Conservation (phyloP, 106 monocot species). For the Vanilla planifolia region DNA sequence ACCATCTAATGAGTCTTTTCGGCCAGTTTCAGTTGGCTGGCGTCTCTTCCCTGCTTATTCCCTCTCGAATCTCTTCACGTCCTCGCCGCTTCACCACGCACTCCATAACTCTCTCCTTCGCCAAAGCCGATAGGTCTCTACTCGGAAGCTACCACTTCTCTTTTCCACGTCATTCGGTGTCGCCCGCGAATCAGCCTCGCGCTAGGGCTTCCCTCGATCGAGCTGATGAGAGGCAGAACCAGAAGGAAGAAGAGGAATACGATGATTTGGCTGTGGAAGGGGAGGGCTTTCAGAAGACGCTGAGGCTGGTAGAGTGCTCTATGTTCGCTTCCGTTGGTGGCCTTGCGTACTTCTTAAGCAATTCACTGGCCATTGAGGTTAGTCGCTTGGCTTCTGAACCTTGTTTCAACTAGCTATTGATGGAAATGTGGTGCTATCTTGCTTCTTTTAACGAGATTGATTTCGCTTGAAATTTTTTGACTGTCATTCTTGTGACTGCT, state of each 20-base stretch:
- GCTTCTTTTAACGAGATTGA: no score
- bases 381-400: neutral
- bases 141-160: neutral
- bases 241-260: slow-evolving; percentile 3
- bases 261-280: slow-evolving; percentile 52
- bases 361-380: slow-evolving; percentile 86
- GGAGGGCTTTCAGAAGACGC: slow-evolving; percentile 56
- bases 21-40: neutral
- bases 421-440: neutral
- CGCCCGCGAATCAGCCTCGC: neutral
- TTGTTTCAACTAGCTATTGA: neutral
- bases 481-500: no score
- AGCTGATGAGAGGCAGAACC: neutral
- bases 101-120: neutral
- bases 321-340: slow-evolving; percentile 92
- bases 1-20: neutral
- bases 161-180: neutral
- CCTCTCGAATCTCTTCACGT: neutral
- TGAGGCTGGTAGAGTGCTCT: slow-evolving; percentile 93
- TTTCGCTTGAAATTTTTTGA: no score
- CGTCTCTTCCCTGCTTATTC: neutral
- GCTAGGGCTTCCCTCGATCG: slow-evolving; percentile 8
- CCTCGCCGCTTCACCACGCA: neutral
- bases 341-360: slow-evolving; percentile 84
- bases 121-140: neutral